A percentile compares a stretch with the other conserved stretches of the same genome.
Conservation (phyloP, 2,329 filamentous ascomycete genomes). For the Anthostomella pinea region DNA sequence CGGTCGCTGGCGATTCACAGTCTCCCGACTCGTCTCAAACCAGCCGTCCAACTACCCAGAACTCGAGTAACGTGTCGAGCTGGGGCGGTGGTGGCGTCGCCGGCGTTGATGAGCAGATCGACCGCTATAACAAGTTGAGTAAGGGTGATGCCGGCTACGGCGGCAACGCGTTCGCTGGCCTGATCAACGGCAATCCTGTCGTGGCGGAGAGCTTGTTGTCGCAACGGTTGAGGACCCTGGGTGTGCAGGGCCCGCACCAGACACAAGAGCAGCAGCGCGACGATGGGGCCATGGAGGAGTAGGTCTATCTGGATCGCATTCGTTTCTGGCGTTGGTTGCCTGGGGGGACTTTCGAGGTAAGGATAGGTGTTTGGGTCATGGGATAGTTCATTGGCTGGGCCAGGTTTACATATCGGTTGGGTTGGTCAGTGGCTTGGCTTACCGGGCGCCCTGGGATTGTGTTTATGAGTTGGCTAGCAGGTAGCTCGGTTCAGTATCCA, state of each 20-base stretch:
- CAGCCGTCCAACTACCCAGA: slow-evolving; percentile 34
- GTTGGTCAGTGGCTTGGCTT: too few relatives aligned
- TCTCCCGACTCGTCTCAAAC: slow-evolving; percentile 19
- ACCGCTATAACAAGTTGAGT: slow-evolving; percentile 63
- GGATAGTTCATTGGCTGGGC: too few relatives aligned
- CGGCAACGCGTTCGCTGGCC: slow-evolving; percentile 47
- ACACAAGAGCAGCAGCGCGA: background rate
- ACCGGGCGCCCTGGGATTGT: too few relatives aligned
- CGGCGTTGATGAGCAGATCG: slow-evolving; percentile 23
- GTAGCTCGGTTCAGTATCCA: too few relatives aligned
- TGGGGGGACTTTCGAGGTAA: too few relatives aligned
- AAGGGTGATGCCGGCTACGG: slow-evolving; percentile 65
- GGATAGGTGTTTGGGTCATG: too few relatives aligned
- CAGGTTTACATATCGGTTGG: too few relatives aligned
- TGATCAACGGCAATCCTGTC: slow-evolving; percentile 38
- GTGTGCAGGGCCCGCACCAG: slow-evolving; percentile 36
- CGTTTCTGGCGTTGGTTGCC: too few relatives aligned
- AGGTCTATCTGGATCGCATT: too few relatives aligned
- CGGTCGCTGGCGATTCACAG: slow-evolving; percentile 24
- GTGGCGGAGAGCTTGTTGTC: slow-evolving; percentile 67
- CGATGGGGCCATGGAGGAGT: background rate
- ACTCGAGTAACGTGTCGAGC: slow-evolving; percentile 29
- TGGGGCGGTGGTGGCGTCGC: too few relatives aligned
- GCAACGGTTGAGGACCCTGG: slow-evolving; percentile 63
- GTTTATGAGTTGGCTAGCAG: too few relatives aligned